These are phyloP conservation scores for Aureobasidium sp. DNA, from an alignment of 2,329 filamentous ascomycete species.

Conservation along the genomic window DNA sequence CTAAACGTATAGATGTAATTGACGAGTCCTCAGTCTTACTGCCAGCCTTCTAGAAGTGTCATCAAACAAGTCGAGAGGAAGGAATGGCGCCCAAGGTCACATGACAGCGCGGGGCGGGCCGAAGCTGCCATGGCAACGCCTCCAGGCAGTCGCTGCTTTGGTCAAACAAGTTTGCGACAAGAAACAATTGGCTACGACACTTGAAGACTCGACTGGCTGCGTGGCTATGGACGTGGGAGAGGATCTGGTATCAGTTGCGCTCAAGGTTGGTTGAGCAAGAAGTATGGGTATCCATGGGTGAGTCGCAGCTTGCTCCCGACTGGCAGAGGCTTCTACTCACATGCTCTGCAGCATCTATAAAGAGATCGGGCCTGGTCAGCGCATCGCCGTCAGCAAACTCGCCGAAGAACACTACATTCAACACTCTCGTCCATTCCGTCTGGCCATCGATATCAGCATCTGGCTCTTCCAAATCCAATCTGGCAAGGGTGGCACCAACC, in stretches of 20 bases:
- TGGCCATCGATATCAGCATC: slow-evolving; percentile 92
- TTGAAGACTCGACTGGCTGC: neutral
- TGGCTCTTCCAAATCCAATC: slow-evolving; percentile 94
- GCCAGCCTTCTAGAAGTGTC: neutral
- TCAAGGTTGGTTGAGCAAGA: neutral
- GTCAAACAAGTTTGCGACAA: neutral
- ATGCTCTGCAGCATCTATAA: slow-evolving; percentile 65
- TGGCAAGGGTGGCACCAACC: slow-evolving; percentile 76
- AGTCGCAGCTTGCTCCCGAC: neutral
- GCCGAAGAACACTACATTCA: slow-evolving; percentile 67
- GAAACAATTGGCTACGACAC: neutral
- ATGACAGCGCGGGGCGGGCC: neutral
- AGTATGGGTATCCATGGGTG: slow-evolving; percentile 25
- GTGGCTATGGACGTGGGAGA: neutral
- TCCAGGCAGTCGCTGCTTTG: neutral
- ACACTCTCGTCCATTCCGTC: slow-evolving; percentile 63
- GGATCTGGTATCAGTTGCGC: neutral
- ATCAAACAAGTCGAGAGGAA: neutral
- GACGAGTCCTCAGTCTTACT: neutral
- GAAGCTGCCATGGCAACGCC: slow-evolving; percentile 8
- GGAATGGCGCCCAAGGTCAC: neutral
- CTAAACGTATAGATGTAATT: neutral
- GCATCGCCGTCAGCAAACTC: slow-evolving; percentile 74
- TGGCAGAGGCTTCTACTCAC: neutral
- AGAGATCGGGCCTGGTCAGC: slow-evolving; percentile 73